Base-by-base conservation (phyloP, 2,329 filamentous ascomycete genomes). In the Pseudogymnoascus sp. region DNA sequence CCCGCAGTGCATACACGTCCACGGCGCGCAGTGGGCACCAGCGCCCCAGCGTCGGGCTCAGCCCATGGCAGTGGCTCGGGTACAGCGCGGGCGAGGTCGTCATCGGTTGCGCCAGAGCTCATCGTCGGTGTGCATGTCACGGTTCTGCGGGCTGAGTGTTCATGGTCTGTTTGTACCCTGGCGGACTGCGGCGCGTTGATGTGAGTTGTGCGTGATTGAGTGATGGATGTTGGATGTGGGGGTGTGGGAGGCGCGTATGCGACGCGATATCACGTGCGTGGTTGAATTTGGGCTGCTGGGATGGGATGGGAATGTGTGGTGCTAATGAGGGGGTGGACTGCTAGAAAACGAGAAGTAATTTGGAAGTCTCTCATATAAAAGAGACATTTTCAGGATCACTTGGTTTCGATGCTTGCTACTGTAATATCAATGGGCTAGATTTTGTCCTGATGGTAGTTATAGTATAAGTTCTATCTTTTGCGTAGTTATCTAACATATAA, bases 1-100 rank as follows among this genome's bases (percentile, higher is more conserved):
- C 74, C 39, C 74, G 71, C 41, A 89, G 73, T 19, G 66, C 66
- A 63, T 78, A 74, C 45, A 88, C 76, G 65, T 86, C 82, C 38
- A 69, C 69, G 6, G 76, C 78, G 39, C 75, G 78, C 59, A 89
- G 69, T 61, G 83, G 80, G 68, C 82, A 86, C 83, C 83, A 88
- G 64, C 71, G 77, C 63, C 80, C 80, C 69, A 82, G 78, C 29
- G 85, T 88, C 3, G 83, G 83, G 14, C 85, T 84, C 31, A 86
- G 77, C 64, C 81, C 76, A 70, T 87, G 86, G 72, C 85, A 87
- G 72, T 86, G 86, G 63, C 81, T 80, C 7, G 83, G 84, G 68
- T 88, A 88, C 67, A 82, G 74, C 62, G 66, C 66, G 65, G 73
- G 68, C 63, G 61, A 41, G 38, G 62, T 60, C 58, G 61, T 29